phyloP scores from a whole-genome alignment of 2,329 filamentous ascomycete species.

The Cercospora janseana region DNA sequence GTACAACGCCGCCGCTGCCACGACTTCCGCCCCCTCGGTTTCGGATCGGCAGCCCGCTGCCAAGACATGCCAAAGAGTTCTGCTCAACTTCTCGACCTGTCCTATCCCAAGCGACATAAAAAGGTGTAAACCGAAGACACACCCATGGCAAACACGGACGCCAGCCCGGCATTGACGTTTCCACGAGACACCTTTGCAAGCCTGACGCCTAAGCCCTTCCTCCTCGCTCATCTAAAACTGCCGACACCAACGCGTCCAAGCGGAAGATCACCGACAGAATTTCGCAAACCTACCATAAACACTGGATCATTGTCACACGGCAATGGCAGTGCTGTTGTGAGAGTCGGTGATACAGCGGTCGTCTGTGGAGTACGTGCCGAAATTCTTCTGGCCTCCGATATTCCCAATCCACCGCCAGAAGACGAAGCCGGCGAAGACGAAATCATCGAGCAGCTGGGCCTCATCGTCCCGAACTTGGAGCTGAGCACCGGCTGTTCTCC shows the following conservation, averaged over 20 bases:
- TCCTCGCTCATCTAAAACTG: slow-evolving; percentile 81
- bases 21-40: too few relatives aligned
- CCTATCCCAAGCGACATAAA: too few relatives aligned
- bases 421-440: slow-evolving; percentile 31
- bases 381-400: slow-evolving; percentile 71
- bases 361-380: slow-evolving; percentile 90
- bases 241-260: slow-evolving; percentile 70
- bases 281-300: slow-evolving; percentile 73
- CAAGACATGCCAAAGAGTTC: too few relatives aligned
- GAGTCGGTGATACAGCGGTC: slow-evolving; percentile 86
- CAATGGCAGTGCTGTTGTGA: slow-evolving; percentile 84
- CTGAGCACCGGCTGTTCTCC: slow-evolving; percentile 87
- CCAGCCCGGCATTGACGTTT: slow-evolving; percentile 45
- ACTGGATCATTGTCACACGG: slow-evolving; percentile 82
- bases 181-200: slow-evolving; percentile 77
- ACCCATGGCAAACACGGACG: slow-evolving; percentile 2
- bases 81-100: too few relatives aligned
- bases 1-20: too few relatives aligned
- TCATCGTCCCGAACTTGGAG: slow-evolving; percentile 92
- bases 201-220: slow-evolving; percentile 82
- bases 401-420: slow-evolving; percentile 61
- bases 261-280: slow-evolving; percentile 68
- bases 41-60: too few relatives aligned
- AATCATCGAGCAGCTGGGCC: slow-evolving; percentile 53
- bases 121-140: too few relatives aligned